Percentiles rank a stretch among this genome's conserved stretches.
phyloP scores from a whole-genome alignment of 2,329 filamentous ascomycete species.

The Fusarium nurragi region DNA sequence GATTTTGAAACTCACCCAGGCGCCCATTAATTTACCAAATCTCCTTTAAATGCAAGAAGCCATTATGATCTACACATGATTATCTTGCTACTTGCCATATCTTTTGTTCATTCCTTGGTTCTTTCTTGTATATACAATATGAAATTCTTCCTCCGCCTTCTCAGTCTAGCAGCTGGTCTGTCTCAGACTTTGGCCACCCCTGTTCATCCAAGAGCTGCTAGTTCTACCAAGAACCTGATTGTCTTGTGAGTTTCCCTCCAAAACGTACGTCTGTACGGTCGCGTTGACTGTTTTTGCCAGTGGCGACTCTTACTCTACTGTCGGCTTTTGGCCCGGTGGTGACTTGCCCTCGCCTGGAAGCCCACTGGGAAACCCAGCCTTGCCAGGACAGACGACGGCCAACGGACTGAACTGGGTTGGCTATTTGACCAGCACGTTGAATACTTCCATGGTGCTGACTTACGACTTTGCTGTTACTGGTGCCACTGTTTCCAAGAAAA shows the following conservation, averaged over 20 bases:
- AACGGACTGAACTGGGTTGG: constrained; percentile 34
- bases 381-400: constrained; percentile 23
- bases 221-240: neutral
- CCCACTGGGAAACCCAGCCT: constrained; percentile 20
- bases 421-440: constrained; percentile 17
- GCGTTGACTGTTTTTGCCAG: neutral
- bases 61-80: neutral
- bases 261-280: accelerated
- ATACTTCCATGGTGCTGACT: constrained; percentile 15
- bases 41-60: neutral
- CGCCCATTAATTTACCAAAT: neutral
- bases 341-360: neutral
- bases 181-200: neutral
- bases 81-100: neutral
- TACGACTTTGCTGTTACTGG: constrained; percentile 34
- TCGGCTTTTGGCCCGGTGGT: constrained; percentile 26
- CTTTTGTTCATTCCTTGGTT: neutral
- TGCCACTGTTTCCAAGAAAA: constrained; percentile 26
- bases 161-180: constrained; percentile 13
- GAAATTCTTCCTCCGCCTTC: neutral
- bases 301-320: constrained; percentile 33
- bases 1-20: neutral
- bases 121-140: neutral
- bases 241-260: constrained; percentile 1
- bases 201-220: neutral